These are phyloP conservation scores for Grammothele lineata DNA, from an alignment of 768 basidiomycete species.

Conservation along the genomic window DNA sequence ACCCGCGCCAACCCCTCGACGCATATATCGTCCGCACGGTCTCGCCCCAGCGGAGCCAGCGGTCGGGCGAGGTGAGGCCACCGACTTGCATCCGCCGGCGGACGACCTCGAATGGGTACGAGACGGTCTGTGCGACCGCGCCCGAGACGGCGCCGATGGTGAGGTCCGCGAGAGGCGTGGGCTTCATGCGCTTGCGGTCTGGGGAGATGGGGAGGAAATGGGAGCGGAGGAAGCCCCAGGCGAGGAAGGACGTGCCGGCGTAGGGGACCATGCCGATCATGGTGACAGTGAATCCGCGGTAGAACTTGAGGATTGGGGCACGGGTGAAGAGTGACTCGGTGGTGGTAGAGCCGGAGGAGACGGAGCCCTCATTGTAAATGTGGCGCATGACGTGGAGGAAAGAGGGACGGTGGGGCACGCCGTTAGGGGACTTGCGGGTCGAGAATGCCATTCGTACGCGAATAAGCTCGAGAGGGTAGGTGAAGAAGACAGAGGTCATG, in stretches of 20 bases:
- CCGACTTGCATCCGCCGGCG: slow-evolving; percentile 94
- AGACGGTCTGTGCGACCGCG: slow-evolving; percentile 78
- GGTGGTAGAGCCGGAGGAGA: slow-evolving; percentile 17
- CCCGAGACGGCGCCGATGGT: slow-evolving; percentile 84
- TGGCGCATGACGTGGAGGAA: slow-evolving; percentile 51
- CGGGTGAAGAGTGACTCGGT: slow-evolving; percentile 43
- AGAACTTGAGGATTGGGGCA: slow-evolving; percentile 84
- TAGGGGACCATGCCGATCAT: slow-evolving; percentile 92
- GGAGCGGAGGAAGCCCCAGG: slow-evolving; percentile 77
- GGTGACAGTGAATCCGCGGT: slow-evolving; percentile 95
- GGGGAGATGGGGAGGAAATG: slow-evolving; percentile 46
- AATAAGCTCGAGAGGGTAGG: slow-evolving; percentile 93
- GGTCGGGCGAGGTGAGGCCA: slow-evolving; percentile 70
- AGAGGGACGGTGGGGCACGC: slow-evolving; percentile 30
- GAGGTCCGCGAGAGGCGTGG: slow-evolving; percentile 61
- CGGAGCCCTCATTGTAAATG: slow-evolving; percentile 67
- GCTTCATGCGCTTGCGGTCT: slow-evolving; percentile 31
- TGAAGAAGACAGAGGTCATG: slow-evolving; percentile 82
- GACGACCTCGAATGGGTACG: slow-evolving; percentile 93
- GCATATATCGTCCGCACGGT: slow-evolving; percentile 66
- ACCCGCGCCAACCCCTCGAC: slow-evolving; percentile 76
- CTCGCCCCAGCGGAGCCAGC: slow-evolving; percentile 78
- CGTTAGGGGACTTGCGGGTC: slow-evolving; percentile 34
- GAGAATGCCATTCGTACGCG: slow-evolving; percentile 94
- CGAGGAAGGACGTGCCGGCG: slow-evolving; percentile 90